Base-by-base conservation (phyloP, 495 filamentous ascomycete species). In the Penicillium robsamsonii region DNA sequence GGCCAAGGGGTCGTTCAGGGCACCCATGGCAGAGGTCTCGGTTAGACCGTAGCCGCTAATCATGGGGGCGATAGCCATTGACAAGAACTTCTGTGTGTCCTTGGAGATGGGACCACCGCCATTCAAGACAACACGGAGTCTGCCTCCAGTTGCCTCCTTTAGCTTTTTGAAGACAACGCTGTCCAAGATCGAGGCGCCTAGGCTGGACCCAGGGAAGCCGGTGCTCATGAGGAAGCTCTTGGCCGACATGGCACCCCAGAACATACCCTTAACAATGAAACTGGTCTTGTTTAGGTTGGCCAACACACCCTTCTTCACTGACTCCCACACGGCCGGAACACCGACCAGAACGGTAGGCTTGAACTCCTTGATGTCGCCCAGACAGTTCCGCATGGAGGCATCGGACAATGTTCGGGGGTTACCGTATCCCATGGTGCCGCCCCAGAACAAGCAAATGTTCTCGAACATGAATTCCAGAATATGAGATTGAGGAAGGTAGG, bases 401-500 rank as follows among this genome's bases (percentile, higher is more conserved):
- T 97, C 94, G 5, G 94, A 96, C 47, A 98, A 78, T 1, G 94
- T 98, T 66, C 89, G 89, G 8, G 91, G 89, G 71, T 92, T 96
- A 64, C 94, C 94, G 72, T 98, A 98, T 42, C 94, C 94, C 91
- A 98, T 97, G 41, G 88, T 91, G 38, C 90, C 87, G 61, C 94
- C 94, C 94, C 94, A 98, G 76, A 87, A 94, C 55, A 98, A 68
- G 58, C 85, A 87, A 12, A 92, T 83, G 67, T 94, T 96, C 75
- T 98, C 94, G 69, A 98, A 98, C 62, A 98, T 91, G 71, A 92
- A 96, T 72, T 98, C 94, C 52, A 98, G 83, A 66, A 98, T 97
- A 68, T 98, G 94, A 2, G 94, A 92, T 45, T 92, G 82, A 13
- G 94, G 94, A 15, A 98, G 84, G 70, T 96, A 98, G 31, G 95